These are phyloP conservation scores for Coemansia sp. DNA, from an alignment of 192 early-diverging fungal genomes.

Conservation along the genomic window DNA sequence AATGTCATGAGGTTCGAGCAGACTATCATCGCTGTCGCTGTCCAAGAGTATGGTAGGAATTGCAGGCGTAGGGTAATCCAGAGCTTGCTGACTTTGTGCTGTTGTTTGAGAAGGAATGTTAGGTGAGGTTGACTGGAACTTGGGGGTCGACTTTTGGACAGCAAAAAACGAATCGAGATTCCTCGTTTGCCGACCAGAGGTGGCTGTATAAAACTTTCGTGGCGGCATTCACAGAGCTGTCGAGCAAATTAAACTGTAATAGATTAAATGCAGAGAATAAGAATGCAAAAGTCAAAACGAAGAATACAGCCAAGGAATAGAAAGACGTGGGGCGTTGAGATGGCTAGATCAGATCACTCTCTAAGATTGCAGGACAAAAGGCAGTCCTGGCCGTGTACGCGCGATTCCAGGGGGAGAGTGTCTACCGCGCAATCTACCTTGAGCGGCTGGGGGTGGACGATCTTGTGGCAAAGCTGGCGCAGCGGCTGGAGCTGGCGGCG, in stretches of 20 bases:
- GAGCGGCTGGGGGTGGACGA: conserved; percentile 54
- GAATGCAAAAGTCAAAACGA: too few relatives aligned
- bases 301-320: too few relatives aligned
- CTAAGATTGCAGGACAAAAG: too few relatives aligned
- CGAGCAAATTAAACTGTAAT: too few relatives aligned
- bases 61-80: background rate
- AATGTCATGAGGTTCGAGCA: conserved; percentile 28
- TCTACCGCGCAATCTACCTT: conserved; percentile 63
- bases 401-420: conserved; percentile 52
- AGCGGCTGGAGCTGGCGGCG: conserved; percentile 52
- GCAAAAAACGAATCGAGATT: background rate
- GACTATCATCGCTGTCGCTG: conserved; percentile 28
- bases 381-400: conserved; percentile 56
- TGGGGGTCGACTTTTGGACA: background rate
- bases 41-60: background rate
- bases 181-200: background rate
- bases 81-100: background rate
- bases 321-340: too few relatives aligned
- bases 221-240: background rate
- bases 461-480: conserved; percentile 50
- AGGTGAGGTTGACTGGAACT: background rate
- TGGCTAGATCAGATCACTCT: too few relatives aligned
- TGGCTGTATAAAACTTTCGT: background rate
- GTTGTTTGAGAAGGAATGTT: background rate
- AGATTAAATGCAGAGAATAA: too few relatives aligned